Evolutionary conservation across 2,329 filamentous ascomycete species (phyloP).

Genomic region (Colletotrichum endophyticum): DNA sequence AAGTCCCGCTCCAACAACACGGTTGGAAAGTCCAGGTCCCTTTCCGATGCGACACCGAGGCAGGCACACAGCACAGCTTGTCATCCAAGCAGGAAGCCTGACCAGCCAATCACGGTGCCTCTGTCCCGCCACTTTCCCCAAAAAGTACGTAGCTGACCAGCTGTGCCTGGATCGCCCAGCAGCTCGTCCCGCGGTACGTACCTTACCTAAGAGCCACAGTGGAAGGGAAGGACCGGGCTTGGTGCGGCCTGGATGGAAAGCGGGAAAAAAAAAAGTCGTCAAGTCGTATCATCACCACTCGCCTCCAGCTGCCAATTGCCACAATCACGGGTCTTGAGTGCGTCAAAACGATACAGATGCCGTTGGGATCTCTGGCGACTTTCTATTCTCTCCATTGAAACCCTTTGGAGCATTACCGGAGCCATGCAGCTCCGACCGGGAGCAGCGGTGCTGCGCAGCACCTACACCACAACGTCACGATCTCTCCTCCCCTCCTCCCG

Average conservation of each 20-base stretch:
- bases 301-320: conserved; percentile 10
- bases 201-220: conserved; percentile 9
- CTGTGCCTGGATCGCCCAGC: neutral
- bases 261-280: conserved; percentile 15
- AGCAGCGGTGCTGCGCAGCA: conserved; percentile 54
- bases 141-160: neutral
- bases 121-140: neutral
- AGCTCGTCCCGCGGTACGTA: neutral
- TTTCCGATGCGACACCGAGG: neutral
- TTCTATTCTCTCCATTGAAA: neutral
- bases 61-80: neutral
- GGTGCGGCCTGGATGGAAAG: neutral
- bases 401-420: conserved; percentile 25
- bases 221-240: neutral
- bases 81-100: neutral
- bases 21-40: neutral
- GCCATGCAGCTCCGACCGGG: conserved; percentile 61
- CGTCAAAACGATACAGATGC: neutral
- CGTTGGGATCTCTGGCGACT: neutral
- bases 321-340: neutral
- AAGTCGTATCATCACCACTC: neutral
- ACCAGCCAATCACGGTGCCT: neutral
- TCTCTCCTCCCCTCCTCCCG: conserved; percentile 28
- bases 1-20: neutral
- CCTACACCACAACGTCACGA: conserved; percentile 25